These are phyloP conservation scores for Hsuehochloa calcarea DNA, from an alignment of 176 grass and related monocot species.

Conservation along the genomic window DNA sequence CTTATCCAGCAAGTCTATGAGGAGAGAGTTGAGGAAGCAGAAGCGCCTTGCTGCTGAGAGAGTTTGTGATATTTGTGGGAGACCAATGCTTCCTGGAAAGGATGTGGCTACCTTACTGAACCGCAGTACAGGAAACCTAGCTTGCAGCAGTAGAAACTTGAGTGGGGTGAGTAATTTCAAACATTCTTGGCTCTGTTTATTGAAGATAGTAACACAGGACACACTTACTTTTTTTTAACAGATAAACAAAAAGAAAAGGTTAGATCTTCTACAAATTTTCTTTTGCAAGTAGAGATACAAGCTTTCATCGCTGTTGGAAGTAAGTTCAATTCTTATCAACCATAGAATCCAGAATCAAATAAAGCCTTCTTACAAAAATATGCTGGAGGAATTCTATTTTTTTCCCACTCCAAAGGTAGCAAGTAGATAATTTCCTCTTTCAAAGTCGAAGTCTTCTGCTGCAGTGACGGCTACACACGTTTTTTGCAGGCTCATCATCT, in stretches of 20 bases:
- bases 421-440: neutral
- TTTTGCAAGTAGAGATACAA: neutral
- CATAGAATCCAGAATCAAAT: neutral
- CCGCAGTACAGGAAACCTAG: constrained; percentile 76
- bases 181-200: constrained; percentile 1
- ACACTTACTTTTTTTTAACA: neutral
- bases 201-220: neutral
- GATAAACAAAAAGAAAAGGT: neutral
- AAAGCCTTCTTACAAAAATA: neutral
- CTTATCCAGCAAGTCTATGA: constrained; percentile 59
- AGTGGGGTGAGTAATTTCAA: constrained; percentile 68
- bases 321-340: neutral
- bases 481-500: constrained; percentile 51
- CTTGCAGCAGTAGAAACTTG: constrained; percentile 88
- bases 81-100: constrained; percentile 84
- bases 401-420: neutral
- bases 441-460: neutral
- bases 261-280: neutral
- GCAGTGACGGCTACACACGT: neutral
- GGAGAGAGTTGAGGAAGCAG: constrained; percentile 83
- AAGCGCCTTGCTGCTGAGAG: constrained; percentile 79
- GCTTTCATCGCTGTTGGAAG: neutral
- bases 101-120: constrained; percentile 87
- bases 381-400: neutral
- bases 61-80: constrained; percentile 94